Evolutionary conservation across 495 filamentous ascomycete genomes (phyloP), one percentile per base, ranked within the genome.

Genomic region (Halenospora varia): DNA sequence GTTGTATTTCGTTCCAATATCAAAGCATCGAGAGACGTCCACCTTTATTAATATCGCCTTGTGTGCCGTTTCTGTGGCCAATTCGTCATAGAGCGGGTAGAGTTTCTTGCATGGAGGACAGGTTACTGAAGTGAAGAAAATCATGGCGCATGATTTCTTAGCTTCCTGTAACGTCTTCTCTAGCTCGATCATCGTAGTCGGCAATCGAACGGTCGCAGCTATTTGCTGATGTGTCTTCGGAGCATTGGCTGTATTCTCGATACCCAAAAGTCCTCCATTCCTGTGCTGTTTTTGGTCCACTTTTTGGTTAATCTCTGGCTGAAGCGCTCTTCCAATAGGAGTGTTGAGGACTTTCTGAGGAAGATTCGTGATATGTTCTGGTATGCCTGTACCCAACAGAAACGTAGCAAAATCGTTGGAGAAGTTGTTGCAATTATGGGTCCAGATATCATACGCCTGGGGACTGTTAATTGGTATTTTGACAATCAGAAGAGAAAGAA

Each of bases 361-460:
- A 58, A 98, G 81, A 54, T 87, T 89, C n/a, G 83, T 82, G 60
- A 98, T 97, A 58, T 95, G 87, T 0, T 82, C 79, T 10, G 94
- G 94, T 57, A 98, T 97, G 10, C 88, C 85, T 64, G 83, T 88
- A 19, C 94, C 93, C n/a, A 96, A 74, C 1, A 97, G 76, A 56
- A 98, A 97, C 75, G 87, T 96, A 47, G 88, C 73, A 61, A 98
- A 82, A 59, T 97, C 94, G 66, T 97, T 92, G 3, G 90, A 88
- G 70, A 98, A 98, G 75, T 97, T 97, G 73, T 98, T 97, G 80
- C 94, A 97, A 66, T 98, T 98, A 66, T 96, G 92, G 39, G 87
- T 75, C 61, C 73, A 81, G 2, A 96, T 76, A 68, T 96, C 89
- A 65, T 97, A 97, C 0, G 88, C 90, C 87, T 91, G 20, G 24